Base-by-base conservation (phyloP, 2,329 filamentous ascomycete species). In the Pseudocercospora crystallina region DNA sequence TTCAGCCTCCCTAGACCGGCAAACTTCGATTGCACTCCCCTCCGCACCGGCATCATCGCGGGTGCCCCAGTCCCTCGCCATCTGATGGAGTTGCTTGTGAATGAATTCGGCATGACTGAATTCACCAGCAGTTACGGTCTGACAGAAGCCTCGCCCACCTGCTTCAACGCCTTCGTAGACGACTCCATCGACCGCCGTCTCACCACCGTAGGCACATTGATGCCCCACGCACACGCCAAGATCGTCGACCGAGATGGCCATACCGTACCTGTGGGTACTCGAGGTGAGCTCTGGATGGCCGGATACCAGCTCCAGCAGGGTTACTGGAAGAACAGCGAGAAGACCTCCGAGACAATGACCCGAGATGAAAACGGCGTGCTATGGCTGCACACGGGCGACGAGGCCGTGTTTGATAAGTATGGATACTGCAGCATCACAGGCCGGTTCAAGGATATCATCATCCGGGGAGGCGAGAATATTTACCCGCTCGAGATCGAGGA, bases 31-130 rank as follows among this genome's bases (percentile, higher is more conserved):
- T 72, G 69, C 70, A 60, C 47, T 17, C 49, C 51, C 12, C 76
- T 91, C 13, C 78, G 88, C 31, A 91, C 87, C 0, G 88, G 88
- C 1, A 90, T 92, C 60, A 85, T 90, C 41, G 88, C 88, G 0
- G 88, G 88, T 1, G 85, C 86, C 0, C 87, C 87, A 0, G 87
- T 92, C 0, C 87, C 88, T 2, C 77, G 81, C 2, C 83, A 87
- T 50, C 71, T 91, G 17, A 90, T 91, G 86, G 81, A 88, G 68
- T 74, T 83, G 29, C 76, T 91, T 45, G 80, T 89, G n/a, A 77
- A 81, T 35, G 81, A 84, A 32, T 80, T 91, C 31, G 86, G 86
- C 50, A 91, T 91, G 86, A 80, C 76, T 5, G 85, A 90, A 67
- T 90, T 89, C 56, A 80, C 72, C 3, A 71, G 65, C 41, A 71